A percentile compares a stretch with the other conserved stretches of the same genome.
These are phyloP conservation scores for Fusarium sp. DNA, from an alignment of 2,329 filamentous ascomycete species.

Conservation along the genomic window DNA sequence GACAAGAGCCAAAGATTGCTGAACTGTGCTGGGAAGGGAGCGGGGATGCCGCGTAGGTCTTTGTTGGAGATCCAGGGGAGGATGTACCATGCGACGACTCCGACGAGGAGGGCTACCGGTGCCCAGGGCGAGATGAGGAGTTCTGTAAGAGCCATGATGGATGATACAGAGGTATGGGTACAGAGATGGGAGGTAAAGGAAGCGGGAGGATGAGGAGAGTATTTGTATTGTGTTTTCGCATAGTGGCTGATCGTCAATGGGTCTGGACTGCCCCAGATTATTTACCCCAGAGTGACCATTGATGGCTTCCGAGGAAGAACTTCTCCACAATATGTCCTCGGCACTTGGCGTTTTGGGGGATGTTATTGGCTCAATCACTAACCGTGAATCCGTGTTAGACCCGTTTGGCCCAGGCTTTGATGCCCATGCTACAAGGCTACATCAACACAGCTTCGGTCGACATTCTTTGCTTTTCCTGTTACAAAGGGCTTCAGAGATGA, in stretches of 20 bases:
- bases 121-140: conserved; percentile 39
- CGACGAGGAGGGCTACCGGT: conserved; percentile 14
- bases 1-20: conserved; percentile 83
- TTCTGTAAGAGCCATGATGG: conserved; percentile 30
- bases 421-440: neutral
- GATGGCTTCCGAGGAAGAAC: conserved; percentile 17
- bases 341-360: neutral
- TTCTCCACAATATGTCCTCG: neutral
- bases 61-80: conserved; percentile 62
- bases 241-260: neutral
- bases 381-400: neutral
- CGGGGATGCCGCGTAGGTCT: conserved; percentile 66
- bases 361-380: accelerated
- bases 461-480: too few relatives aligned
- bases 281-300: conserved; percentile 15
- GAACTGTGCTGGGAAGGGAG: conserved; percentile 72
- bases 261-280: conserved; percentile 13
- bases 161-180: too few relatives aligned
- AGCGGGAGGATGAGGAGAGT: neutral
- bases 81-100: conserved; percentile 32
- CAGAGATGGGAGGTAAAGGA: neutral
- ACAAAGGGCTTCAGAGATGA: too few relatives aligned
- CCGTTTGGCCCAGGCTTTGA: accelerated
- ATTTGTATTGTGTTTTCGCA: neutral
- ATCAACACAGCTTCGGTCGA: neutral